Evolutionary conservation across 306 rosid species (phyloP), one percentile per base, ranked within the genome.

Genomic region (Hylodesmum podocarpum): DNA sequence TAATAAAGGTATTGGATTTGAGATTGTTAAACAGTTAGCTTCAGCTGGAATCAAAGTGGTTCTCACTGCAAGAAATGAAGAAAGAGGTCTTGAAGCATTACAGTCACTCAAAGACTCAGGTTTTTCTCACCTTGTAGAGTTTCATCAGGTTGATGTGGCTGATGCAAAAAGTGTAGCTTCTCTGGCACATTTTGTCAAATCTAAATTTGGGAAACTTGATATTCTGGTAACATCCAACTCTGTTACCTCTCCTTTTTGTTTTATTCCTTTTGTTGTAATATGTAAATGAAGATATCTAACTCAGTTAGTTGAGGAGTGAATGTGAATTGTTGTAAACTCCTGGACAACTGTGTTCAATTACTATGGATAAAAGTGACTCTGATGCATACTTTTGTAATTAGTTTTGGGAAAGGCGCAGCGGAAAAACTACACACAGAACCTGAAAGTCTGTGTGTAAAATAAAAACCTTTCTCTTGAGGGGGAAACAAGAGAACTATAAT

Each of bases 1-100:
- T 33, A 83, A 83, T 4, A 79, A 79, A 71, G 87, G 87, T 8
- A 83, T 83, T 61, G 87, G 87, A 5, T 75, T 83, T 1, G 81
- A 72, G 77, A 59, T 64, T n/a, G 85, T 77, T 0, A 80, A 6
- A 29, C 82, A 80, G 15, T 72, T 84, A 27, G 85, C 85, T 71
- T 72, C 70, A 58, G 16, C 24, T 36, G 87, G 87, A 1, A 66
- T 84, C 12, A 81, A 81, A 12, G 88, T 84, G 19, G 85, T 84
- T 11, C 80, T 84, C 0, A 81, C 88, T 0, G 59, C 85, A 41
- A 84, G 88, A 81, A 69, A 84, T 77, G 83, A 81, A 3, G 24
- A 46, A 59, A 85, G 75, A 27, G 88, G 88, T 64, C 84, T 85
- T 12, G 63, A 85, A 11, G 86, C 86, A 4, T 15, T 73, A 41